These are phyloP conservation scores for Platanthera zijinensis DNA, from an alignment of 106 monocot species.

Conservation along the genomic window DNA sequence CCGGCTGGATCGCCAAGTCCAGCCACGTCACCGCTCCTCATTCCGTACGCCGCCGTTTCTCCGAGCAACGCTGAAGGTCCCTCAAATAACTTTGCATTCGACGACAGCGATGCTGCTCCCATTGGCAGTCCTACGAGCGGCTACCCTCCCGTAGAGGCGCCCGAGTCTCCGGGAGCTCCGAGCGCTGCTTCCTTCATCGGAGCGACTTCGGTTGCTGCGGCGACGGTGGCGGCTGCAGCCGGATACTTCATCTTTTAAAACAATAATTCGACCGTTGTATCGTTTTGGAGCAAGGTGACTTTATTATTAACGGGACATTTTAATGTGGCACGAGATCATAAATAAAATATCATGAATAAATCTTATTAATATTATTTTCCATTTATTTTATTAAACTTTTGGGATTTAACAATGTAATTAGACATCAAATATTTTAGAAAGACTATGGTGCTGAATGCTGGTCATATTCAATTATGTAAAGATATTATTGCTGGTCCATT, in stretches of 20 bases:
- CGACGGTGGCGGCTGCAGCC: background rate
- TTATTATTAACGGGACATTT: no score
- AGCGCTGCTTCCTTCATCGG: background rate
- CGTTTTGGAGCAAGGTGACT: no score
- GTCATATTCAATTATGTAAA: no score
- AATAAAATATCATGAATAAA: no score
- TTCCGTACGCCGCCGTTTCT: background rate
- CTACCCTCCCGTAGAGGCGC: background rate
- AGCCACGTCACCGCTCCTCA: background rate
- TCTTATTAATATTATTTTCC: no score
- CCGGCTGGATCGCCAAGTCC: background rate
- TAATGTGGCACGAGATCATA: no score
- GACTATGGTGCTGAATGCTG: no score
- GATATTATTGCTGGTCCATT: no score
- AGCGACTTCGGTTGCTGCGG: background rate
- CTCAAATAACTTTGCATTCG: background rate
- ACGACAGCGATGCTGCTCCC: conserved; percentile 2
- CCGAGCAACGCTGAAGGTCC: background rate
- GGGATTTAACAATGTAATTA: no score
- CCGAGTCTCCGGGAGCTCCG: background rate
- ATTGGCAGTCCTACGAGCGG: background rate
- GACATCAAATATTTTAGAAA: no score
- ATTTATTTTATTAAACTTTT: no score
- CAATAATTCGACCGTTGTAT: no score
- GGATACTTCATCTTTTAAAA: background rate